A percentile compares a stretch with the other conserved stretches of the same genome.
These are phyloP conservation scores for Hyaloperonospora brassicae DNA, from an alignment of 352 stramenopile species.

Conservation along the genomic window DNA sequence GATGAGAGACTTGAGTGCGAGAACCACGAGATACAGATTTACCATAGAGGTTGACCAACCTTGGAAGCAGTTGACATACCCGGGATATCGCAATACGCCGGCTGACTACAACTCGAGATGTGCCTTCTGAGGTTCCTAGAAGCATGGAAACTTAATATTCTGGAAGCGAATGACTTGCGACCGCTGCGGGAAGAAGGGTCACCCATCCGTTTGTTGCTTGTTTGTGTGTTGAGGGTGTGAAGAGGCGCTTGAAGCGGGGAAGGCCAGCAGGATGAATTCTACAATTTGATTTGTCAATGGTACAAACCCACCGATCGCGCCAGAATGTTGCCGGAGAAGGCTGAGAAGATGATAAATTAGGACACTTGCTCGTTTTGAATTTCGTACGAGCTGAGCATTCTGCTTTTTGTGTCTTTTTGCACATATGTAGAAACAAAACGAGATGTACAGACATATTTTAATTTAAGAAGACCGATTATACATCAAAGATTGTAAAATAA, in stretches of 20 bases:
- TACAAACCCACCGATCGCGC: not conserved
- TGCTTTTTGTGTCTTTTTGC: not conserved
- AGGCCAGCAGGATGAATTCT: not conserved
- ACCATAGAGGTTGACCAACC: not conserved
- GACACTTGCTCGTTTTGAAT: not conserved
- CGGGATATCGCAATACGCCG: too few species aligned
- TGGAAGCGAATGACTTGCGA: not conserved
- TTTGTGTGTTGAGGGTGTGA: not conserved
- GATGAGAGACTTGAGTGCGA: not conserved
- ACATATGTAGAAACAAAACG: too few species aligned
- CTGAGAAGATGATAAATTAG: constrained; percentile 2
- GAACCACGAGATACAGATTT: not conserved
- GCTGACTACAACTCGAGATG: not conserved
- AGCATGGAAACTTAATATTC: not conserved
- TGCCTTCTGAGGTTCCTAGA: not conserved
- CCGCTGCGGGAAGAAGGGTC: not conserved
- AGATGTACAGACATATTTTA: too few species aligned
- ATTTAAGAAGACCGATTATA: too few species aligned
- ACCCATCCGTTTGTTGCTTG: not conserved
- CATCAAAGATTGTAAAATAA: too few species aligned
- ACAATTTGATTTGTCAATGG: constrained; percentile 3
- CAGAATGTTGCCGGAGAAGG: not conserved
- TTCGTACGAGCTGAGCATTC: constrained; percentile 1
- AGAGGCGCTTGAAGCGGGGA: not conserved
- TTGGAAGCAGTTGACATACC: not conserved